A percentile compares a stretch with the other conserved stretches of the same genome.
phyloP scores from a whole-genome alignment of 495 filamentous ascomycete species.

The Hypoxylon fragiforme region DNA sequence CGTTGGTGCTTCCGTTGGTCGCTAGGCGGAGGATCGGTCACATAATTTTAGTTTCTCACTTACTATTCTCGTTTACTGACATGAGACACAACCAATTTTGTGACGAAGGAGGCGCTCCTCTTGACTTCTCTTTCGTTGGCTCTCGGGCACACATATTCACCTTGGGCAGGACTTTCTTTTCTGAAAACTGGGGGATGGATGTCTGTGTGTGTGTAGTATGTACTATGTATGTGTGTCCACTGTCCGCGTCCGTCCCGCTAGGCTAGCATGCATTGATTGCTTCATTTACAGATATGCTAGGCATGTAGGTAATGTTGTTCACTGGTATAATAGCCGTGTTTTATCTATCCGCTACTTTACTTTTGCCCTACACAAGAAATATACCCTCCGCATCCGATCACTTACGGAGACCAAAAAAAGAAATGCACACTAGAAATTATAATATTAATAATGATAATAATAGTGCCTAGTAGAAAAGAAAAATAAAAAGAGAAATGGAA shows the following conservation, averaged over 20 bases:
- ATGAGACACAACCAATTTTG: slow-evolving; percentile 20
- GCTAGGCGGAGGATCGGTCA: too few relatives aligned
- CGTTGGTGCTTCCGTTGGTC: too few relatives aligned
- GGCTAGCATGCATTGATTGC: slow-evolving; percentile 32
- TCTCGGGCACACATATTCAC: slow-evolving; percentile 31
- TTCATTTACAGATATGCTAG: slow-evolving; percentile 33
- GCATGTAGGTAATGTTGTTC: too few relatives aligned
- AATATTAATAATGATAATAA: too few relatives aligned
- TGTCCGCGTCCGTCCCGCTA: slow-evolving; percentile 9
- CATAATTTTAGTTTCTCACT: too few relatives aligned
- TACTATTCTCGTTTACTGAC: slow-evolving; percentile 19
- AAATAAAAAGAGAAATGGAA: too few relatives aligned
- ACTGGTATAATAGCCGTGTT: slow-evolving; percentile 31
- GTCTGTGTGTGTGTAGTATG: too few relatives aligned
- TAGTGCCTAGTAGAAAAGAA: slow-evolving; percentile 4
- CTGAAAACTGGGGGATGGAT: slow-evolving; percentile 27
- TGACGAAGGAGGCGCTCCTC: slow-evolving; percentile 27
- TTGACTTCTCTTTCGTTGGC: slow-evolving; percentile 12
- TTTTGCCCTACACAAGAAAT: too few relatives aligned
- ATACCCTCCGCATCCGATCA: too few relatives aligned
- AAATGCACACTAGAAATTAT: too few relatives aligned
- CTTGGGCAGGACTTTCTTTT: slow-evolving; percentile 30
- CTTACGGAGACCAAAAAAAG: too few relatives aligned
- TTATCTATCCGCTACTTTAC: slow-evolving; percentile 10
- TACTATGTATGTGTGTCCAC: slow-evolving; percentile 8